Evolutionary conservation across 2,329 filamentous ascomycete species (phyloP).

Genomic region (Epichloe brachyelytri): DNA sequence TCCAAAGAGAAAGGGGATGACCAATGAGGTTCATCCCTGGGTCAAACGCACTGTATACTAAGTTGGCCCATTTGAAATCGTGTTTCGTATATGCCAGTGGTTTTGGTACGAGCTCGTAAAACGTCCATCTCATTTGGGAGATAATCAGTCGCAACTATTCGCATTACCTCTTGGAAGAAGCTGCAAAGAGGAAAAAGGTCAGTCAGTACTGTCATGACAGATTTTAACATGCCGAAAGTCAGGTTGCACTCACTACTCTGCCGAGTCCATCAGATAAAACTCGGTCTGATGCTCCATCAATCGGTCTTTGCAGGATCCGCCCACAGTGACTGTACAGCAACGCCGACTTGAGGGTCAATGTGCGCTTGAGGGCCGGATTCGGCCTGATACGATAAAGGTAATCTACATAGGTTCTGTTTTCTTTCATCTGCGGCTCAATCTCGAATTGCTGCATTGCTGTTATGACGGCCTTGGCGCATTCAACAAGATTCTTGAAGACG

Average conservation of each 20-base stretch:
- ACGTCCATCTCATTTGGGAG: constrained; percentile 92
- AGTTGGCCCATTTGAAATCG: constrained; percentile 97
- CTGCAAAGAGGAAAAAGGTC: constrained; percentile 35
- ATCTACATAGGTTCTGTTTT: constrained; percentile 61
- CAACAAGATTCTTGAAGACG: constrained; percentile 95
- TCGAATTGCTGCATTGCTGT: constrained; percentile 85
- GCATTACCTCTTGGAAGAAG: constrained; percentile 86
- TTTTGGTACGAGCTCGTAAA: constrained; percentile 89
- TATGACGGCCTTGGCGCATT: constrained; percentile 90
- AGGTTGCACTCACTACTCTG: constrained; percentile 68
- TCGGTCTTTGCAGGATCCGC: constrained; percentile 66
- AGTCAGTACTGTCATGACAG: neutral
- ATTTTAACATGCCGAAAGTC: neutral
- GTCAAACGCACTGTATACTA: constrained; percentile 77
- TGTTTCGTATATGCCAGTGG: constrained; percentile 97
- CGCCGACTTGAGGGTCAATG: constrained; percentile 67
- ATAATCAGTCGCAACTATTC: constrained; percentile 76
- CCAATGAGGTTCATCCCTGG: neutral
- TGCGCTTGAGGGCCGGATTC: constrained; percentile 81
- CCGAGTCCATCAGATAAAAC: constrained; percentile 98
- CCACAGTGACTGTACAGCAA: constrained; percentile 80
- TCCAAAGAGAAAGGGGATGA: neutral
- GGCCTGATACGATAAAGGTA: constrained; percentile 81
- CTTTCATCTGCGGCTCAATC: constrained; percentile 60
- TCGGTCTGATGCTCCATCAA: constrained; percentile 92